phyloP scores from a whole-genome alignment of 1,284 basidiomycete species.

The Malassezia psittaci region DNA sequence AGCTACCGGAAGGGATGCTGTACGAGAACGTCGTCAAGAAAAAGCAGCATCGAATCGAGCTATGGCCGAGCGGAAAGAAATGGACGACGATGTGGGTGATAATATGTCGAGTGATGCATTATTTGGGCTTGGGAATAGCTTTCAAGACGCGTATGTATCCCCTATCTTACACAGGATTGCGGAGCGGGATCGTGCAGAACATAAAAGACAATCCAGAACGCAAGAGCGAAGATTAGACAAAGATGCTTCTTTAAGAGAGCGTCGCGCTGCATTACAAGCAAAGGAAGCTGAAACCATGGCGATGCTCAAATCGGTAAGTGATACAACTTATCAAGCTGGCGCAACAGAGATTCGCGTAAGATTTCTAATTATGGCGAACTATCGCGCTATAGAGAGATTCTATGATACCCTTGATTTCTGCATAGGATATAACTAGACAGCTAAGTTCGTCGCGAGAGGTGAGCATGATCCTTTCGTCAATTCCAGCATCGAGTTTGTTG shows the following conservation, averaged over 20 bases:
- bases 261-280: conserved; percentile 17
- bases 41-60: conserved; percentile 18
- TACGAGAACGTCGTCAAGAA: conserved; percentile 21
- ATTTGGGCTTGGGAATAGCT: conserved; percentile 5
- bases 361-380: background rate
- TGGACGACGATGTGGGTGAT: conserved; percentile 27
- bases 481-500: conserved; percentile 69
- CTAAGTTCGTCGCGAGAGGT: conserved; percentile 87
- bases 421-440: conserved; percentile 88
- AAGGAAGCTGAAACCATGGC: conserved; percentile 28
- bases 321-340: background rate
- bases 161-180: background rate
- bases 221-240: conserved; percentile 5
- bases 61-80: conserved; percentile 21
- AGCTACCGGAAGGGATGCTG: conserved; percentile 27
- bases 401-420: conserved; percentile 54
- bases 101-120: conserved; percentile 5
- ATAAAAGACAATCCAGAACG: conserved; percentile 8
- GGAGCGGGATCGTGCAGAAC: conserved; percentile 9
- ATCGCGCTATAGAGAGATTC: conserved; percentile 24
- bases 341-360: background rate
- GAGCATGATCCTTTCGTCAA: conserved; percentile 88
- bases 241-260: conserved; percentile 17
- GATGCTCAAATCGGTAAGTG: conserved; percentile 19
- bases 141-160: conserved; percentile 1